These are phyloP conservation scores for Pythium aquatile DNA, from an alignment of 352 stramenopile genomes.

Conservation along the genomic window DNA sequence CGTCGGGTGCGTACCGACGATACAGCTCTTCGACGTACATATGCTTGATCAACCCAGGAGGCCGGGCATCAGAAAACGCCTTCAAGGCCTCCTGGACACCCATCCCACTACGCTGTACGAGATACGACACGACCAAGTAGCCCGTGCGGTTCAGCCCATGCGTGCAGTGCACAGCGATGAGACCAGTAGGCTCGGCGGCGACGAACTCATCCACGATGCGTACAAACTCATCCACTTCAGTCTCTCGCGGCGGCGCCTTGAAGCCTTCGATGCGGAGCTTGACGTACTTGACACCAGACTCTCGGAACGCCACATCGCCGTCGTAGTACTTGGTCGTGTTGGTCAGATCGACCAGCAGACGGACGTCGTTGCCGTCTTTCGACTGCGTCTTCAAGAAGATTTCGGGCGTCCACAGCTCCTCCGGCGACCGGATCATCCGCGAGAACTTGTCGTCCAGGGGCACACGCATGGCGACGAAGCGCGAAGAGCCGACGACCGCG, in stretches of 20 bases:
- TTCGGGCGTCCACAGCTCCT: slow-evolving; percentile 57
- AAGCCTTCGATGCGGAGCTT: slow-evolving; percentile 84
- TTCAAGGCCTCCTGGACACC: slow-evolving; percentile 58
- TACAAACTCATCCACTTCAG: slow-evolving; percentile 59
- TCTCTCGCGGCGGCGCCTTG: slow-evolving; percentile 39
- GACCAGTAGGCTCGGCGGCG: slow-evolving; percentile 33
- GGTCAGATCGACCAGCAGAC: slow-evolving; percentile 78
- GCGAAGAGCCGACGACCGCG: slow-evolving; percentile 41
- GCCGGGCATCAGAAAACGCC: slow-evolving; percentile 59
- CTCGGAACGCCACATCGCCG: slow-evolving; percentile 45
- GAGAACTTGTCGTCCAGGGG: slow-evolving; percentile 68
- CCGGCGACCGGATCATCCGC: slow-evolving; percentile 33
- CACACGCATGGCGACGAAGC: slow-evolving; percentile 70
- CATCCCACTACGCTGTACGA: slow-evolving; percentile 50
- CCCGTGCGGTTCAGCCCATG: slow-evolving; percentile 79
- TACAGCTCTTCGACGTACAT: slow-evolving; percentile 83
- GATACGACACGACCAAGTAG: slow-evolving; percentile 73
- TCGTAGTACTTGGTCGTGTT: slow-evolving; percentile 88
- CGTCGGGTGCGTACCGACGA: slow-evolving; percentile 36
- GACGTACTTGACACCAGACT: slow-evolving; percentile 55
- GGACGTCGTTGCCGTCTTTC: slow-evolving; percentile 38
- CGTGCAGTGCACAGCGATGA: slow-evolving; percentile 76
- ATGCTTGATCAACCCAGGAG: slow-evolving; percentile 79
- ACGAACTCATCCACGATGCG: slow-evolving; percentile 67
- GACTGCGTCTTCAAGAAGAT: slow-evolving; percentile 52